phyloP scores from a whole-genome alignment of 768 basidiomycete genomes.

The Gymnopilus junonius region DNA sequence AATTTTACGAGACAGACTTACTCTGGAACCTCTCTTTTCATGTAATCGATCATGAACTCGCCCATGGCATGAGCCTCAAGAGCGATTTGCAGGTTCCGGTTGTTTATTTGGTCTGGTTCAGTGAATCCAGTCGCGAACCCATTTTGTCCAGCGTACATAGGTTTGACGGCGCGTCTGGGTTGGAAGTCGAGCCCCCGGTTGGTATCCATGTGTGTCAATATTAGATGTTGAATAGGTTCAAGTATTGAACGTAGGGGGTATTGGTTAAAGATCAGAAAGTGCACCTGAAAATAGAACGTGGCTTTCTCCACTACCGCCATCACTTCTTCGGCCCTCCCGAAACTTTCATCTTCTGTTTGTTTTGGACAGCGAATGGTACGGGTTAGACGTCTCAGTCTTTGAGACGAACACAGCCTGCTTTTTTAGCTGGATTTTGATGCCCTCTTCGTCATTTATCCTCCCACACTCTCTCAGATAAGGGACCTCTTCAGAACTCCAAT shows the following conservation, averaged over 20 bases:
- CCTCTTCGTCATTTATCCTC: too few species aligned
- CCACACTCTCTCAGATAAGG: too few species aligned
- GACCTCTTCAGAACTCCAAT: too few species aligned
- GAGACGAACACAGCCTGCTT: not conserved
- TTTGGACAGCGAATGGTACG: not conserved
- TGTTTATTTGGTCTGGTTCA: slow-evolving; percentile 12
- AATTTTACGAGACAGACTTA: too few species aligned
- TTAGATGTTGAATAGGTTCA: not conserved
- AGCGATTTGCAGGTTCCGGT: slow-evolving; percentile 14
- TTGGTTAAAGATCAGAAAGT: not conserved
- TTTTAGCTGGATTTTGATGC: too few species aligned
- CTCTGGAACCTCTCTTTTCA: slow-evolving; percentile 44
- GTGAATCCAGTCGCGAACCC: slow-evolving; percentile 15
- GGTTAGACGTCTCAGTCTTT: not conserved
- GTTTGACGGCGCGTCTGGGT: slow-evolving; percentile 5
- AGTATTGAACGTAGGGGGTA: not conserved
- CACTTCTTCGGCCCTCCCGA: too few species aligned
- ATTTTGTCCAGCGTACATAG: slow-evolving; percentile 14
- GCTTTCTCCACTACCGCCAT: not conserved
- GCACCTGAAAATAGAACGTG: not conserved
- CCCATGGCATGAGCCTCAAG: slow-evolving; percentile 39
- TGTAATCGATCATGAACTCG: slow-evolving; percentile 44
- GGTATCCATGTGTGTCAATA: not conserved
- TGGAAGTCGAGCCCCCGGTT: slow-evolving; percentile 1
- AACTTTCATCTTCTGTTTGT: too few species aligned